Conservation (phyloP, 495 filamentous ascomycete species). For the Penicillium bovifimosum region DNA sequence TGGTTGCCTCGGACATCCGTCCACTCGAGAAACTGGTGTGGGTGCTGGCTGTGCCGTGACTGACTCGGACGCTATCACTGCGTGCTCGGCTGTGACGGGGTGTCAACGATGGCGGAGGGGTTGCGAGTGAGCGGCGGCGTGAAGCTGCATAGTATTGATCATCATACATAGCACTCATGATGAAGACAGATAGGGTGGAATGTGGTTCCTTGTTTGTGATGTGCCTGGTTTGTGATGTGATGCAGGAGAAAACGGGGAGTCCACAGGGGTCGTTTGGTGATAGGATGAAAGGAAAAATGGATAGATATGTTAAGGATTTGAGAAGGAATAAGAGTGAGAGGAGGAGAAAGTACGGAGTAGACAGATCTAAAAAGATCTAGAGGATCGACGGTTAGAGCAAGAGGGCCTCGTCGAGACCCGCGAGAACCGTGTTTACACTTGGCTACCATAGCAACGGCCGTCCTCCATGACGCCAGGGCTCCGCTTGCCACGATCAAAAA, state of each 20-base stretch:
- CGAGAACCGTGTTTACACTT: slow-evolving; percentile 37
- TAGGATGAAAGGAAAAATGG: neutral
- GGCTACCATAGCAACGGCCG: slow-evolving; percentile 44
- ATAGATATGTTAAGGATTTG: slow-evolving; percentile 1
- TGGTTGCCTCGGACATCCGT: slow-evolving; percentile 67
- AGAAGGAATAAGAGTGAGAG: neutral
- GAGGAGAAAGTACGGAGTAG: slow-evolving; percentile 8
- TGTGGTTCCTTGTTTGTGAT: slow-evolving; percentile 13
- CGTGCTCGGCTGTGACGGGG: slow-evolving; percentile 49
- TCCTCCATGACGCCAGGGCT: slow-evolving; percentile 31
- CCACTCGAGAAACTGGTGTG: slow-evolving; percentile 61
- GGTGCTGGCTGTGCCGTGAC: slow-evolving; percentile 81
- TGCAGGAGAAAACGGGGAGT: slow-evolving; percentile 2
- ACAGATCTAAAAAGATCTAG: slow-evolving; percentile 22
- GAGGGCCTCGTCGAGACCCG: slow-evolving; percentile 16
- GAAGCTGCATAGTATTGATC: slow-evolving; percentile 47
- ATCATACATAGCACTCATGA: slow-evolving; percentile 45
- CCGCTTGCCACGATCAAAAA: slow-evolving; percentile 12
- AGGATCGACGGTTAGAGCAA: slow-evolving; percentile 16
- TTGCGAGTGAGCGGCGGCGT: slow-evolving; percentile 44
- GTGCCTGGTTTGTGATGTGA: slow-evolving; percentile 8
- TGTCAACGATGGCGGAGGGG: slow-evolving; percentile 42
- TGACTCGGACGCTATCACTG: slow-evolving; percentile 56
- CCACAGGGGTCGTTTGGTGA: slow-evolving; percentile 4
- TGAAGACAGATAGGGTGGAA: slow-evolving; percentile 17